Evolutionary conservation across 2,329 filamentous ascomycete genomes (phyloP), one percentile per base, ranked within the genome.

Genomic region (Aspergillus bombycis): DNA sequence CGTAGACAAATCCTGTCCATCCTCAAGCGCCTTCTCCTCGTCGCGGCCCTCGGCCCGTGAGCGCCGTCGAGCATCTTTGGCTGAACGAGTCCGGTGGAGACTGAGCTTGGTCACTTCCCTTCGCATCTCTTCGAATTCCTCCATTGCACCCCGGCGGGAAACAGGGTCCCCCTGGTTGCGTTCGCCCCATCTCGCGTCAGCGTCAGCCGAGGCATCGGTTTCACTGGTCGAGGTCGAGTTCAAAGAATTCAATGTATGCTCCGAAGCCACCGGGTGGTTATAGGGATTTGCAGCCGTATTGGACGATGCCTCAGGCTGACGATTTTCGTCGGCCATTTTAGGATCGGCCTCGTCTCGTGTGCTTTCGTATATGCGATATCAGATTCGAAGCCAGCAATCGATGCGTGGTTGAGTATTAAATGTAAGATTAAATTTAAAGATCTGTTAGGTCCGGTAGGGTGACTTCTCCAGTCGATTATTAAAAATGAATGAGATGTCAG

Each of bases 121-220:
- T 43, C 84, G 79, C 72, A 90, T 82, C 48, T 83, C 82, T 67
- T 88, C 83, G 62, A 83, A 87, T 23, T 89, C 87, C 63, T 86
- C 81, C 82, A 87, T 85, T 12, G 88, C 87, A 53, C 79, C 77
- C 11, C 78, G 76, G 45, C 83, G 81, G 69, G 82, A 84, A 67
- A 85, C 80, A 11, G 83, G 80, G 28, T 83, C 82, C 6, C 86
- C 86, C 32, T 82, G 80, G 71, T 88, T 85, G 53, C 80, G 77
- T 73, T 90, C 88, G 16, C 88, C 88, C 88, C 88, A 90, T 23
- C 84, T 87, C 38, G 87, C 86, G 56, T 81, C 80, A 14, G 87
- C 86, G 55, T 81, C 80, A 16, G 63, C 43, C 9, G 67, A 69
- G 32, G 58, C 45, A 45, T 69, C 68, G 32, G 63, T 66, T 32